Conservation (phyloP, 768 basidiomycete species). For the Scleroderma bovista region DNA sequence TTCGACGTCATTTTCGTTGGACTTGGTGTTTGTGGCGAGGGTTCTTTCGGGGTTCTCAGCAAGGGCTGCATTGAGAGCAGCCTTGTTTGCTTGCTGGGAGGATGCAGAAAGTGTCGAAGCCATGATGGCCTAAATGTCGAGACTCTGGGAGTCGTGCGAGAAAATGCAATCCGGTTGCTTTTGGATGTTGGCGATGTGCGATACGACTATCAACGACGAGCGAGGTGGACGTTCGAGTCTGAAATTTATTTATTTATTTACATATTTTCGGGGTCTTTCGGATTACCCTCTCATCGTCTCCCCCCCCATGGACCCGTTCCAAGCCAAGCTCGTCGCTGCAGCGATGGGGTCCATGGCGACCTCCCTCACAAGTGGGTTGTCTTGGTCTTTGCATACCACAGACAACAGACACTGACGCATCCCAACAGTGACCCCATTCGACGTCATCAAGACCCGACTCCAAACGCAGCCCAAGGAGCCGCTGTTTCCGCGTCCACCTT, state of each 20-base stretch:
- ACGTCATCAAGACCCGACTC: slow-evolving; percentile 93
- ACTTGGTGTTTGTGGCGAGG: slow-evolving; percentile 6
- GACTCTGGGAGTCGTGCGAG: slow-evolving; percentile 4
- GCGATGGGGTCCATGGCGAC: slow-evolving; percentile 77
- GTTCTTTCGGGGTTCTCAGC: slow-evolving; percentile 44
- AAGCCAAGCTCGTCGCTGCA: slow-evolving; percentile 77
- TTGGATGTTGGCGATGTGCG: neutral
- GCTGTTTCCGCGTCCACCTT: slow-evolving; percentile 49
- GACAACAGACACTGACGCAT: slow-evolving; percentile 5
- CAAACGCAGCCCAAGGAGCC: slow-evolving; percentile 78
- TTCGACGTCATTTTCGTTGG: slow-evolving; percentile 46
- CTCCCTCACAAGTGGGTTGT: slow-evolving; percentile 67
- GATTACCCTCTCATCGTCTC: too few relatives aligned
- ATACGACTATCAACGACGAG: slow-evolving; percentile 13
- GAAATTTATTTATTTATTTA: too few relatives aligned
- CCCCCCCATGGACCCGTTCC: slow-evolving; percentile 57
- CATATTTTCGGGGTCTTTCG: too few relatives aligned
- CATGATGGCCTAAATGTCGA: slow-evolving; percentile 27
- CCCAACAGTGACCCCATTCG: slow-evolving; percentile 94
- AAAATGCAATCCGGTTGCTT: slow-evolving; percentile 10
- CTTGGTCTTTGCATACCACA: neutral
- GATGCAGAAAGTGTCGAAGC: slow-evolving; percentile 51
- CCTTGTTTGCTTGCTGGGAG: slow-evolving; percentile 74
- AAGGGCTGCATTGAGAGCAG: slow-evolving; percentile 70
- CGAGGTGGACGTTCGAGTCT: too few relatives aligned